Conservation (phyloP, 1,139 yeast genomes). For the Saccharomycopsis hybrid region DNA sequence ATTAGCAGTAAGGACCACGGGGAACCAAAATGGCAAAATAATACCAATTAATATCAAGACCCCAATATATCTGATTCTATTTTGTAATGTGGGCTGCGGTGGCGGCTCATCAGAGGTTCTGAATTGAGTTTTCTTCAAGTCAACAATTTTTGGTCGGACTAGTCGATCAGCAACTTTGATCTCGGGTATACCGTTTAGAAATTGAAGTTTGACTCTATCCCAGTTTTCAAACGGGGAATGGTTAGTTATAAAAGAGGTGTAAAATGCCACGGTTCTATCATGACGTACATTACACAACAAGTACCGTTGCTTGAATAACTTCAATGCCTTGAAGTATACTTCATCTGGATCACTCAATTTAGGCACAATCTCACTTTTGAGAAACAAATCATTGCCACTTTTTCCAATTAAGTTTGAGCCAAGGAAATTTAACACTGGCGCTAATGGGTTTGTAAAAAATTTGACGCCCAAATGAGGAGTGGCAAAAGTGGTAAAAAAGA, state of each 20-base stretch:
- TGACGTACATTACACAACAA: slow-evolving; percentile 69
- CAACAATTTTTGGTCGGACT: slow-evolving; percentile 50
- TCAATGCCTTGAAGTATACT: slow-evolving; percentile 49
- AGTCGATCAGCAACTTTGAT: slow-evolving; percentile 20
- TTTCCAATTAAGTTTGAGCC: slow-evolving; percentile 65
- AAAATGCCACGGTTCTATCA: slow-evolving; percentile 61
- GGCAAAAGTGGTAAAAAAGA: slow-evolving; percentile 73
- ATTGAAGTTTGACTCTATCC: slow-evolving; percentile 28
- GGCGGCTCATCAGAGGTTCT: slow-evolving; percentile 11
- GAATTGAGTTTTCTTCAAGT: slow-evolving; percentile 35
- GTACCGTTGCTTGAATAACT: slow-evolving; percentile 48
- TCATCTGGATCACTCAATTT: slow-evolving; percentile 51
- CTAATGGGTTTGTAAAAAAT: slow-evolving; percentile 30
- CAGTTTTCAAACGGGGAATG: slow-evolving; percentile 41
- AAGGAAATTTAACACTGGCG: slow-evolving; percentile 41
- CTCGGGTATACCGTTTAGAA: slow-evolving; percentile 28
- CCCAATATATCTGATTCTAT: slow-evolving; percentile 30
- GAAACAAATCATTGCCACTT: slow-evolving; percentile 69
- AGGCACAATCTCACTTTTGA: slow-evolving; percentile 42
- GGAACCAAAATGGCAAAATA: slow-evolving; percentile 49
- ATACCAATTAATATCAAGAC: slow-evolving; percentile 32
- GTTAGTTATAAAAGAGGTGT: slow-evolving; percentile 42
- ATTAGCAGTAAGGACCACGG: slow-evolving; percentile 42
- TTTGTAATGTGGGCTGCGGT: slow-evolving; percentile 26
- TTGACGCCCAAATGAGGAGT: slow-evolving; percentile 83